Conservation (phyloP, 1,284 basidiomycete species). For the Ustilago nuda region DNA sequence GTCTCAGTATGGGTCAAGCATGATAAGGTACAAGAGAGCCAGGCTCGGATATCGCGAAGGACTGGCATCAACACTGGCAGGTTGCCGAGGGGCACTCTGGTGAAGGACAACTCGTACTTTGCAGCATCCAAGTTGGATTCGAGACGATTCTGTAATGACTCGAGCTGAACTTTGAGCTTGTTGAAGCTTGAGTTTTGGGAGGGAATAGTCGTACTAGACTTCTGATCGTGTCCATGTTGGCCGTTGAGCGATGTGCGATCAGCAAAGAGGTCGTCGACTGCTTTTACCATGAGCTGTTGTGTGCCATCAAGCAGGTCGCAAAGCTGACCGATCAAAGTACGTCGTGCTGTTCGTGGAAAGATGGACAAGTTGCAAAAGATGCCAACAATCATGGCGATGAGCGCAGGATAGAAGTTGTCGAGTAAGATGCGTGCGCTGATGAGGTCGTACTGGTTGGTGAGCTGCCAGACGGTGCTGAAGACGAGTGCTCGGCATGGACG, state of each 20-base stretch:
- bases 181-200: conserved; percentile 4
- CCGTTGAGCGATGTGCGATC: background rate
- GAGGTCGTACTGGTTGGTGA: conserved; percentile 41
- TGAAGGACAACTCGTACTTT: conserved; percentile 47
- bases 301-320: conserved; percentile 27
- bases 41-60: conserved; percentile 41
- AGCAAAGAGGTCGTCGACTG: conserved; percentile 47
- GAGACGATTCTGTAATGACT: conserved; percentile 20
- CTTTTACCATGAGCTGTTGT: conserved; percentile 32
- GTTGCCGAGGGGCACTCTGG: conserved; percentile 41
- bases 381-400: conserved; percentile 50
- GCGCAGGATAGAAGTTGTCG: conserved; percentile 53
- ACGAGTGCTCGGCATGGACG: conserved; percentile 45
- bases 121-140: conserved; percentile 45
- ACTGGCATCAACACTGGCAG: conserved; percentile 28
- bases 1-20: conserved; percentile 10
- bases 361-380: conserved; percentile 43
- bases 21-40: conserved; percentile 52
- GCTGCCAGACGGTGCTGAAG: conserved; percentile 53
- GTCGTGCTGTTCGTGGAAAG: conserved; percentile 51
- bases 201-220: background rate
- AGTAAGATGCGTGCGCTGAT: conserved; percentile 54
- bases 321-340: conserved; percentile 36
- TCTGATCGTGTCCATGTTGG: background rate
- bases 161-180: conserved; percentile 26